Percentiles rank a stretch among this genome's conserved stretches.
These are phyloP conservation scores for Zymoseptoria pseudotritici DNA, from an alignment of 2,329 filamentous ascomycete species.

Conservation along the genomic window DNA sequence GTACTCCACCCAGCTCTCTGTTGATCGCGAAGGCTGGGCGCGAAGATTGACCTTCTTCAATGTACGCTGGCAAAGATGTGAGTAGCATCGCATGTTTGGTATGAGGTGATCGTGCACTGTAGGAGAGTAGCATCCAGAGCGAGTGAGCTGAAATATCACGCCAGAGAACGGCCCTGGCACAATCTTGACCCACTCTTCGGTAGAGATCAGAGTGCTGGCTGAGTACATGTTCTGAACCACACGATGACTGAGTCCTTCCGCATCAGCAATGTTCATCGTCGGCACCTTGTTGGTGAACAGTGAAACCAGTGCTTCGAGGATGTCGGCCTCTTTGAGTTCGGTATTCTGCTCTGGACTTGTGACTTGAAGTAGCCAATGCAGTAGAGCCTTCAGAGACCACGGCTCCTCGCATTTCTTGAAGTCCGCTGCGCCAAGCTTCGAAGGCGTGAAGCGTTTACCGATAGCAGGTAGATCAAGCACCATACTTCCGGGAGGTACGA, in stretches of 20 bases:
- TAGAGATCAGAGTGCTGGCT: constrained; percentile 68
- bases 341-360: constrained; percentile 70
- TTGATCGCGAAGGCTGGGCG: constrained; percentile 55
- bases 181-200: constrained; percentile 98
- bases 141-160: constrained; percentile 87
- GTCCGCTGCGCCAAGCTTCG: constrained; percentile 72
- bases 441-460: constrained; percentile 66
- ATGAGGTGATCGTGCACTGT: constrained; percentile 65
- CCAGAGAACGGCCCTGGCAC: constrained; percentile 73
- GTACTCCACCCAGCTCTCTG: constrained; percentile 82
- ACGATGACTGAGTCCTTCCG: constrained; percentile 71
- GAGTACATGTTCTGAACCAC: constrained; percentile 76
- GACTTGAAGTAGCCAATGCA: constrained; percentile 79
- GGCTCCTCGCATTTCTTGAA: constrained; percentile 81
- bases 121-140: constrained; percentile 82
- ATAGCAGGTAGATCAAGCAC: constrained; percentile 26
- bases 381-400: constrained; percentile 86
- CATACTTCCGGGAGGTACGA: constrained; percentile 20
- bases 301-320: constrained; percentile 79
- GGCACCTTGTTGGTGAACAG: constrained; percentile 92
- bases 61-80: constrained; percentile 86
- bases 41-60: constrained; percentile 89
- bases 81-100: constrained; percentile 71
- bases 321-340: constrained; percentile 74
- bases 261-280: constrained; percentile 97